phyloP scores from a whole-genome alignment of 257 asterid genomes.

The Misopates orontium region DNA sequence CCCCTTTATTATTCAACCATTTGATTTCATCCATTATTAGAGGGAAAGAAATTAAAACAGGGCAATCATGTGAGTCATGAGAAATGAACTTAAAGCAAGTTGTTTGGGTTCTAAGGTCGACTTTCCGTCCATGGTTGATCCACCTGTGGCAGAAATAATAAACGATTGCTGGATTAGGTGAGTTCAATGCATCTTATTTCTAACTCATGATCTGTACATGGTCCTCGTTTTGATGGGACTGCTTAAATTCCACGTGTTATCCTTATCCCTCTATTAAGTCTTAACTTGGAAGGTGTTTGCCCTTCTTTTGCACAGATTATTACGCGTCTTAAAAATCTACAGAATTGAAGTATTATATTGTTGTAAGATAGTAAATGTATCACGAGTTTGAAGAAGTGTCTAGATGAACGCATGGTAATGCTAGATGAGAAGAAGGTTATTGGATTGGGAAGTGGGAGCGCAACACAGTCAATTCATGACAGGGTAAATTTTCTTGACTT shows the following conservation, averaged over 20 bases:
- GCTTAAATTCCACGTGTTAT: too few relatives aligned
- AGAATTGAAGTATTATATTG: constrained; percentile 39
- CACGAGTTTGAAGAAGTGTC: constrained; percentile 15
- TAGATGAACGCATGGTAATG: constrained; percentile 13
- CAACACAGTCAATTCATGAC: constrained; percentile 42
- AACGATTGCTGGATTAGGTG: constrained; percentile 87
- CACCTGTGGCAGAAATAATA: constrained; percentile 73
- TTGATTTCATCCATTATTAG: too few relatives aligned
- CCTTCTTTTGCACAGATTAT: constrained; percentile 89
- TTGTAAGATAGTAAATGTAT: constrained; percentile 31
- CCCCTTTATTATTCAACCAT: background rate
- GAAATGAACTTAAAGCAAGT: constrained; percentile 99
- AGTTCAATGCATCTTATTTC: too few relatives aligned
- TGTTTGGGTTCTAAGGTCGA: constrained; percentile 88
- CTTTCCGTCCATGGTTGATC: constrained; percentile 77
- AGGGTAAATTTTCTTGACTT: constrained; percentile 37
- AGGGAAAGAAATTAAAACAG: background rate
- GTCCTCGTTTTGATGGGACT: constrained; percentile 7
- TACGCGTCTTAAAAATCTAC: constrained; percentile 70
- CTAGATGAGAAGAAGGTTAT: constrained; percentile 25
- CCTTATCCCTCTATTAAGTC: background rate
- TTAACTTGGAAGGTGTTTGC: background rate
- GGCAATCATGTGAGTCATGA: constrained; percentile 82
- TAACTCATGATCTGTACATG: too few relatives aligned
- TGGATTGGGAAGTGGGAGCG: constrained; percentile 77